phyloP scores from a whole-genome alignment of 2,329 filamentous ascomycete species.

The Penicillium sp. region DNA sequence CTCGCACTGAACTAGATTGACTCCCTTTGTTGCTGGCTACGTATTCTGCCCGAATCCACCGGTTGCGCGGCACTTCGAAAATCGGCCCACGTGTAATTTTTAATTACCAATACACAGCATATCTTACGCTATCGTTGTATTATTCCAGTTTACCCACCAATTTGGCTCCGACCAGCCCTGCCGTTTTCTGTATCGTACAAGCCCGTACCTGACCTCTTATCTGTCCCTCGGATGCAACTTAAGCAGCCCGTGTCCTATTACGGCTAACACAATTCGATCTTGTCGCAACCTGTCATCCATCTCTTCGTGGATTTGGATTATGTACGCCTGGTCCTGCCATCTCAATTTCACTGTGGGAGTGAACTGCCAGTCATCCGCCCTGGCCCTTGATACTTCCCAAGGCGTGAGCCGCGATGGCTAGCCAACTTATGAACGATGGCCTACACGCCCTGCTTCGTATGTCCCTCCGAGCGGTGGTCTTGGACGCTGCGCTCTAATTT shows the following conservation, averaged over 20 bases:
- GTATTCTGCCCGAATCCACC: constrained; percentile 5
- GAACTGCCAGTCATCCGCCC: constrained; percentile 24
- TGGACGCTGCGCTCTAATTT: not conserved
- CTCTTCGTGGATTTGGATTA: constrained; percentile 28
- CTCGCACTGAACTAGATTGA: not conserved
- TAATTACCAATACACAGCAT: constrained; percentile 4
- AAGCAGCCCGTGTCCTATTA: constrained; percentile 5
- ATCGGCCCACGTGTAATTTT: constrained; percentile 12
- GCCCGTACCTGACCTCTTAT: constrained; percentile 11
- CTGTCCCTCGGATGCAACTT: constrained; percentile 16
- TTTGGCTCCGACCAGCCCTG: constrained; percentile 1
- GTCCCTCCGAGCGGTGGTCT: constrained; percentile 11
- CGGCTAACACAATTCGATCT: constrained; percentile 6
- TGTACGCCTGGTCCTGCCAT: constrained; percentile 28
- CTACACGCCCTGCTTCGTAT: constrained; percentile 32
- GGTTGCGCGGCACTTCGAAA: constrained; percentile 6
- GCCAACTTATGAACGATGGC: constrained; percentile 30
- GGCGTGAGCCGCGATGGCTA: constrained; percentile 27
- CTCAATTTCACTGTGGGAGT: constrained; percentile 29
- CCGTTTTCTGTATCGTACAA: constrained; percentile 6
- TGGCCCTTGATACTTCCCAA: constrained; percentile 20
- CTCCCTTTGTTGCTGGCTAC: not conserved
- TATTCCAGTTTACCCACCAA: not conserved
- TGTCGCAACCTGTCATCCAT: constrained; percentile 2
- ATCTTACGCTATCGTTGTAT: not conserved